Conservation (phyloP, 805 yeast genomes). For the Nakazawaea ishiwadae region DNA sequence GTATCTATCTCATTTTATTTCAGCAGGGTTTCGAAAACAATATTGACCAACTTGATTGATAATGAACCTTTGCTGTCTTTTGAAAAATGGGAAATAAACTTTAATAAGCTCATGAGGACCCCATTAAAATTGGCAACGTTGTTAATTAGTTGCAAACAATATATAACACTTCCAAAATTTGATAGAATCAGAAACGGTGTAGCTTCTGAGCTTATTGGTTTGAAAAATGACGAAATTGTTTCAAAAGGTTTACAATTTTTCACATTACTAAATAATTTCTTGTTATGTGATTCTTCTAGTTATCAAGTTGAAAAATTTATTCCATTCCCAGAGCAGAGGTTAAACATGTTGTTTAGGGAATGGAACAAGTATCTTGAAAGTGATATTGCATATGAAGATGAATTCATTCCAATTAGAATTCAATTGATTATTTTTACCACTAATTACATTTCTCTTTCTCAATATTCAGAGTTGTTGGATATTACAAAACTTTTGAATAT, state of each 20-base stretch:
- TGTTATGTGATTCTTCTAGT: conserved; percentile 20
- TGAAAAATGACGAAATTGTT: conserved; percentile 36
- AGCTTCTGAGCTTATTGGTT: conserved; percentile 64
- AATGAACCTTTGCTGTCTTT: conserved; percentile 20
- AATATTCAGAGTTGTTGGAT: conserved; percentile 8
- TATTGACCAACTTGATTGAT: conserved; percentile 28
- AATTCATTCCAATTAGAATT: conserved; percentile 47
- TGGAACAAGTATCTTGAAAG: conserved; percentile 57
- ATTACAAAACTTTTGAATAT: conserved; percentile 27
- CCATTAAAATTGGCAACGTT: conserved; percentile 34
- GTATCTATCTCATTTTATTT: conserved; percentile 24
- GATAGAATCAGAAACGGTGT: conserved; percentile 53
- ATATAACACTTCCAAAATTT: conserved; percentile 31
- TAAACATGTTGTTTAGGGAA: conserved; percentile 54
- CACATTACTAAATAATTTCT: conserved; percentile 40
- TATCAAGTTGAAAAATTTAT: conserved; percentile 24
- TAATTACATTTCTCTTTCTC: conserved; percentile 18
- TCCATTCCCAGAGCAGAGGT: conserved; percentile 60
- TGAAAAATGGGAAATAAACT: conserved; percentile 27
- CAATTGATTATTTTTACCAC: conserved; percentile 41
- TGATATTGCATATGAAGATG: conserved; percentile 54
- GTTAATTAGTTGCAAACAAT: conserved; percentile 28
- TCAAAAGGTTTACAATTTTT: conserved; percentile 41
- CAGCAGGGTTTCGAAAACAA: conserved; percentile 27
- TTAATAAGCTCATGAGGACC: conserved; percentile 24